phyloP scores from a whole-genome alignment of 306 rosid species.

The Cicer pinnatifidum region DNA sequence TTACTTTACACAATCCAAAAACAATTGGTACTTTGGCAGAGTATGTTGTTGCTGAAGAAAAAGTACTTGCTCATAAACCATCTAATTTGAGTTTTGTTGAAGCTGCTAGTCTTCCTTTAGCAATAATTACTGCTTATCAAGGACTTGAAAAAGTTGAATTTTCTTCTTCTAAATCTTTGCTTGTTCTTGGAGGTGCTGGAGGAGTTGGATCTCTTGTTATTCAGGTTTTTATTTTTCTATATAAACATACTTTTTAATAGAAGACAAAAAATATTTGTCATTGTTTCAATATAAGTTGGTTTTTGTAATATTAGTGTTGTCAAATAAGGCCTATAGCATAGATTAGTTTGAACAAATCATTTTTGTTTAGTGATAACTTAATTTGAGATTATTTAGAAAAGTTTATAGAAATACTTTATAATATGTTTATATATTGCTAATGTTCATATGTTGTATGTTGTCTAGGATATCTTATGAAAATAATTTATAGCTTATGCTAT shows the following conservation, averaged over 20 bases:
- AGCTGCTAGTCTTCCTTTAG: conserved; percentile 75
- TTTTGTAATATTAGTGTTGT: too few relatives aligned
- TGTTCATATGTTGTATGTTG: too few relatives aligned
- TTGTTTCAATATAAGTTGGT: too few relatives aligned
- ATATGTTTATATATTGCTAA: too few relatives aligned
- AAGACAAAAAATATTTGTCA: not conserved
- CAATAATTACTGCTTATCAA: conserved; percentile 65
- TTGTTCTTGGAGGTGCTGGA: conserved; percentile 75
- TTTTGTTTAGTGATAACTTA: too few relatives aligned
- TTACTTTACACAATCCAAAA: conserved; percentile 44
- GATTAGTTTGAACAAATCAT: too few relatives aligned
- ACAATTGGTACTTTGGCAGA: conserved; percentile 59
- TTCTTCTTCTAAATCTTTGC: conserved; percentile 59
- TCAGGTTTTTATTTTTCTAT: conserved; percentile 49
- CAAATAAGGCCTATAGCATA: too few relatives aligned
- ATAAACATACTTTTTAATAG: not conserved
- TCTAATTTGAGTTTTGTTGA: conserved; percentile 62
- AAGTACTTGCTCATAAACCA: conserved; percentile 60
- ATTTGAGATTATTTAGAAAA: too few relatives aligned
- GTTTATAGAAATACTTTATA: too few relatives aligned
- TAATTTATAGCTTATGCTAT: too few relatives aligned
- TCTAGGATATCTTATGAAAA: too few relatives aligned
- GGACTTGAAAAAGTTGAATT: conserved; percentile 54
- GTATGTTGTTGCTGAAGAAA: conserved; percentile 66
- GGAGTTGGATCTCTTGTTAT: conserved; percentile 65